These are phyloP conservation scores for Aspergillus persii DNA, from an alignment of 2,329 filamentous ascomycete genomes.

Conservation along the genomic window DNA sequence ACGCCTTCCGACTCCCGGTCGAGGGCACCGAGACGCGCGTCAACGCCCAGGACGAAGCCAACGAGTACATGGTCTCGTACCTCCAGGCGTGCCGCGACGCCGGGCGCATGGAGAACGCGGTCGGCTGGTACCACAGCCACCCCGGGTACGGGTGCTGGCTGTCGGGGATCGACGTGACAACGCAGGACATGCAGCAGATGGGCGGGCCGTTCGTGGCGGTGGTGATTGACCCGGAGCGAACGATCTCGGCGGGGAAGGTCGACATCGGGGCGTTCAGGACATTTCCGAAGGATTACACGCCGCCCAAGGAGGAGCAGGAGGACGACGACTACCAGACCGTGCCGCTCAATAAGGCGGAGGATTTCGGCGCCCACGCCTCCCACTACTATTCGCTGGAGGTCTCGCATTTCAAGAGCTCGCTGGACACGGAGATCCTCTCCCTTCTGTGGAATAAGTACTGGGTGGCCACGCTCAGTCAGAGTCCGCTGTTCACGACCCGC, in stretches of 20 bases:
- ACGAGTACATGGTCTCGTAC: constrained; percentile 94
- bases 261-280: constrained; percentile 97
- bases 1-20: constrained; percentile 89
- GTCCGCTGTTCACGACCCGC: constrained; percentile 83
- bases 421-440: constrained; percentile 83
- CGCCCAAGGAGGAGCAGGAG: constrained; percentile 47
- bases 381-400: constrained; percentile 91
- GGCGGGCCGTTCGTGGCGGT: constrained; percentile 92
- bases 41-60: constrained; percentile 91
- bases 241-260: constrained; percentile 89
- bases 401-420: constrained; percentile 88
- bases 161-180: constrained; percentile 89
- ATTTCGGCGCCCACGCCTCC: constrained; percentile 89
- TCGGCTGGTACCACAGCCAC: constrained; percentile 98
- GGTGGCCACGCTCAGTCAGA: constrained; percentile 93
- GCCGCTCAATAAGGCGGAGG: constrained; percentile 87
- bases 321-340: constrained; percentile 56
- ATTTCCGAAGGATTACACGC: constrained; percentile 72
- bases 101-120: constrained; percentile 81
- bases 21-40: constrained; percentile 98
- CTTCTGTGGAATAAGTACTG: constrained; percentile 95
- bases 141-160: constrained; percentile 98
- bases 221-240: constrained; percentile 94
- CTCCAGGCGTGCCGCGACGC: constrained; percentile 71
- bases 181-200: constrained; percentile 83